Evolutionary conservation across 148 eudicot species (phyloP).

Genomic region (Cornus suecica): DNA sequence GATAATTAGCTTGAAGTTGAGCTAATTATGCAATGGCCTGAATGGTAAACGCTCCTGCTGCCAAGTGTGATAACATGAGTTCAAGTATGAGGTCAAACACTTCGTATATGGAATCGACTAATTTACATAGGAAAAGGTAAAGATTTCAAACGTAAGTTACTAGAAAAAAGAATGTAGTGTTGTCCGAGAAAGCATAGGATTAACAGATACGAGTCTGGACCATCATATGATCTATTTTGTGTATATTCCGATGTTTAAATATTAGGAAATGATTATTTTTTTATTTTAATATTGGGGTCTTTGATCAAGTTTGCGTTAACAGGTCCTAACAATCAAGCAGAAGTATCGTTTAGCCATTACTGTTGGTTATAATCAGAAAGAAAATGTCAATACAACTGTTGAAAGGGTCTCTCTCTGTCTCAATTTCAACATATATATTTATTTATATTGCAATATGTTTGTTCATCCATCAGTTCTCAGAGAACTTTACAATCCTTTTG

Average conservation of each 20-base stretch:
- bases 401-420: constrained; percentile 54
- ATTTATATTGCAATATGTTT: neutral
- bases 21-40: too few species aligned
- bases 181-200: neutral
- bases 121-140: neutral
- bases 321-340: constrained; percentile 59
- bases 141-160: neutral
- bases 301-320: constrained; percentile 17
- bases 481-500: constrained; percentile 65
- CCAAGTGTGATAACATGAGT: too few species aligned
- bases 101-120: too few species aligned
- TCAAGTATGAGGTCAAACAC: too few species aligned
- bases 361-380: constrained; percentile 59
- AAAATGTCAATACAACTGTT: constrained; percentile 59
- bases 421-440: neutral
- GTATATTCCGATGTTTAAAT: neutral
- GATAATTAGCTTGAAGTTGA: too few species aligned
- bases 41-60: too few species aligned
- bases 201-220: neutral
- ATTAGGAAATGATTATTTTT: neutral
- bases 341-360: constrained; percentile 79
- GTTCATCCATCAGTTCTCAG: constrained; percentile 57
- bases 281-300: neutral
- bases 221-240: neutral
- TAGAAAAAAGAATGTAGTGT: neutral